phyloP scores from a whole-genome alignment of 805 yeast genomes.

The Ogataea ramenticola region DNA sequence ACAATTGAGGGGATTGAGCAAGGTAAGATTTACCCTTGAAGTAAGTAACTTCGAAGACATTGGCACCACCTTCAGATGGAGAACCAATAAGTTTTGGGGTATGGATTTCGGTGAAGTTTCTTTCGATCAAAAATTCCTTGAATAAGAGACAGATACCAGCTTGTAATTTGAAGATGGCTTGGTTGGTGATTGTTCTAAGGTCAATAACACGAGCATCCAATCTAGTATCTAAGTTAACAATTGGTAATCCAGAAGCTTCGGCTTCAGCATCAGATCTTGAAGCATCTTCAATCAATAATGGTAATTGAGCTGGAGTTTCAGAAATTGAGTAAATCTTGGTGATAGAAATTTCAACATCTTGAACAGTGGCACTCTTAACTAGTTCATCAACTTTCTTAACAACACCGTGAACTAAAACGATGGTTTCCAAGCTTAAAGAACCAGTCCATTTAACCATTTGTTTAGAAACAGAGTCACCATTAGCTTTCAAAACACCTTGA shows the following conservation, averaged over 20 bases:
- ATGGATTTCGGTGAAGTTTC: conserved; percentile 83
- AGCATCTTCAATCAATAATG: conserved; percentile 94
- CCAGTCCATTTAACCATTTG: conserved; percentile 97
- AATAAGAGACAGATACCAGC: conserved; percentile 83
- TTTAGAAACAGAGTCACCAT: conserved; percentile 68
- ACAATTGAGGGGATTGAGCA: conserved; percentile 97
- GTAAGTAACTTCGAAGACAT: conserved; percentile 88
- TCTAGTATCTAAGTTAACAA: conserved; percentile 93
- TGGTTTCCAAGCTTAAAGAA: conserved; percentile 76
- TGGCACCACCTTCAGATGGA: conserved; percentile 97
- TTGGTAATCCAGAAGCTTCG: conserved; percentile 84
- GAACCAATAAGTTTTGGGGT: conserved; percentile 95
- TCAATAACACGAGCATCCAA: conserved; percentile 94
- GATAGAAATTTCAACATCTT: conserved; percentile 81
- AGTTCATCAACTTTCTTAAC: conserved; percentile 81
- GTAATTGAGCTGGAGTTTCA: conserved; percentile 88
- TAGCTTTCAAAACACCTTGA: conserved; percentile 79
- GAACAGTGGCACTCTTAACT: conserved; percentile 85
- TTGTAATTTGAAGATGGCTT: conserved; percentile 92
- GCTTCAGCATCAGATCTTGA: conserved; percentile 92
- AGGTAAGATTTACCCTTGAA: conserved; percentile 89
- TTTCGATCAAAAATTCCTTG: conserved; percentile 71
- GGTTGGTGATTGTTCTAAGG: conserved; percentile 93
- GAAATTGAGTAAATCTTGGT: conserved; percentile 67
- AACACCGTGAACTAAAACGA: conserved; percentile 83